phyloP scores from a whole-genome alignment of 805 yeast genomes.

The Ogataea trehalophila region DNA sequence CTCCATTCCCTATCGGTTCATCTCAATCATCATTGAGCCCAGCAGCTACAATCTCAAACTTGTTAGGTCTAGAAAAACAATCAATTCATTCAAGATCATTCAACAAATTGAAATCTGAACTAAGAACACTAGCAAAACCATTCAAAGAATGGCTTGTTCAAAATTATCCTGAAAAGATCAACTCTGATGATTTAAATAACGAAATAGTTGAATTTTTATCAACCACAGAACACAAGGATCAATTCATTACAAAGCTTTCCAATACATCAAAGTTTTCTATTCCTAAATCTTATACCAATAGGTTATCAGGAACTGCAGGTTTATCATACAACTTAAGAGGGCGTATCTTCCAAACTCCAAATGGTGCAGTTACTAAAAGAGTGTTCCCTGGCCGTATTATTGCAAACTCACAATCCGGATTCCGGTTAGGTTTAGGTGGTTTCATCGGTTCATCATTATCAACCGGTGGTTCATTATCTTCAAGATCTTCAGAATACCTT shows the following conservation, averaged over 20 bases:
- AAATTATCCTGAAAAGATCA: slow-evolving; percentile 41
- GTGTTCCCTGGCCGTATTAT: slow-evolving; percentile 68
- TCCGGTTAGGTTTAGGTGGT: slow-evolving; percentile 55
- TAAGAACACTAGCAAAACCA: slow-evolving; percentile 44
- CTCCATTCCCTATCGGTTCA: neutral
- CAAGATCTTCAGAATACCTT: slow-evolving; percentile 22
- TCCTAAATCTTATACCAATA: slow-evolving; percentile 17
- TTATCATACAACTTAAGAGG: slow-evolving; percentile 67
- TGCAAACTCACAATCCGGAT: slow-evolving; percentile 33
- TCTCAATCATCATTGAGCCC: slow-evolving; percentile 6
- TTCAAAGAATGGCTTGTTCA: slow-evolving; percentile 52
- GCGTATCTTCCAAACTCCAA: slow-evolving; percentile 62
- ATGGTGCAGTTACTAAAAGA: slow-evolving; percentile 50
- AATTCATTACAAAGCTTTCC: neutral
- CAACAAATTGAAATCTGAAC: slow-evolving; percentile 30
- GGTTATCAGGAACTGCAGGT: slow-evolving; percentile 65
- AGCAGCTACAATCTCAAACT: slow-evolving; percentile 21
- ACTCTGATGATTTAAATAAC: slow-evolving; percentile 31
- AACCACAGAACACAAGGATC: neutral
- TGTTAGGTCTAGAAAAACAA: slow-evolving; percentile 20
- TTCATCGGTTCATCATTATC: slow-evolving; percentile 26
- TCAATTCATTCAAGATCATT: slow-evolving; percentile 19
- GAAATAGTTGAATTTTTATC: slow-evolving; percentile 35
- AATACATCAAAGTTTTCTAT: slow-evolving; percentile 1
- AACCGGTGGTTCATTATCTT: slow-evolving; percentile 6